Evolutionary conservation across 345 rosid genomes (phyloP).

Genomic region (Fremontodendron californicum): DNA sequence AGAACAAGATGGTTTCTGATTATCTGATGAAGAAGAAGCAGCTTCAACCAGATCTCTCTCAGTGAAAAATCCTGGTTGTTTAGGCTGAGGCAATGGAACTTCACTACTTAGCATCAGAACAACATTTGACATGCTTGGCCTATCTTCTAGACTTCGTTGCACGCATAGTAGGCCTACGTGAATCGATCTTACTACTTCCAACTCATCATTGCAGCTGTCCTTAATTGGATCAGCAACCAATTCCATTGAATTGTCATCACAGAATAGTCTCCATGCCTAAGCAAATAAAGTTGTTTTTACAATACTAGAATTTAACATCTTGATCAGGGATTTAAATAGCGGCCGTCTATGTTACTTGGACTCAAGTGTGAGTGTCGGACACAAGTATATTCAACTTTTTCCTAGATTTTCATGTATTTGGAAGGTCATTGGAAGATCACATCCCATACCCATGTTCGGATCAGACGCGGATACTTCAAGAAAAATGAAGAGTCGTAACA

Average conservation of each 20-base stretch:
- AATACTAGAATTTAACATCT: not conserved
- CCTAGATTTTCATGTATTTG: no score
- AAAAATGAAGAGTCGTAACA: no score
- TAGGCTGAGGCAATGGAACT: constrained; percentile 15
- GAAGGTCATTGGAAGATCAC: no score
- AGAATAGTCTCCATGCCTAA: constrained; percentile 25
- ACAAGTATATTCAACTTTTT: no score
- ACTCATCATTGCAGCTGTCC: not conserved
- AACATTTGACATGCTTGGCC: constrained; percentile 24
- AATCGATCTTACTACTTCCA: constrained; percentile 8
- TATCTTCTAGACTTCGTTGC: constrained; percentile 18
- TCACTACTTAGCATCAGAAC: constrained; percentile 20
- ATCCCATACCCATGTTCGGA: no score
- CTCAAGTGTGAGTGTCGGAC: no score
- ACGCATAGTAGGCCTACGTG: constrained; percentile 19
- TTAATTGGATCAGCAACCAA: not conserved
- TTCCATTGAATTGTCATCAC: constrained; percentile 14
- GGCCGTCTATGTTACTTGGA: no score
- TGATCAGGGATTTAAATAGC: no score
- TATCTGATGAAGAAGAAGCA: constrained; percentile 10
- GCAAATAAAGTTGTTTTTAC: not conserved
- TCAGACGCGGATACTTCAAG: no score
- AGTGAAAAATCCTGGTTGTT: constrained; percentile 24
- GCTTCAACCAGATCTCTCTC: constrained; percentile 17
- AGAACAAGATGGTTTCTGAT: not conserved